A percentile compares a stretch with the other conserved stretches of the same genome.
Conservation (phyloP, 805 yeast species). For the Kluyveromyces nonfermentans region DNA sequence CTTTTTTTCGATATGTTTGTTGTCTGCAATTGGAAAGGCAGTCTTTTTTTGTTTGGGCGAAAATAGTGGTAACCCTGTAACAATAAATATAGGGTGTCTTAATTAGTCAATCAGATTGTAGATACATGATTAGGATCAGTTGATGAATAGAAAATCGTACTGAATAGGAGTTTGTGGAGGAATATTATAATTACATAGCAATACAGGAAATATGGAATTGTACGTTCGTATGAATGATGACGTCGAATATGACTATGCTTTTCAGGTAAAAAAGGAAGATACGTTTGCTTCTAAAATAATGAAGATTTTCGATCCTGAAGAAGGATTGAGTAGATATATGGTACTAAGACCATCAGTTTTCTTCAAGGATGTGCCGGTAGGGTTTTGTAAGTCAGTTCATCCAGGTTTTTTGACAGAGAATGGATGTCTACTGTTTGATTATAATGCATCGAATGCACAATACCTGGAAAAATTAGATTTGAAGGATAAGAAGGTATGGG, state of each 20-base stretch:
- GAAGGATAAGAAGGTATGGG: constrained; percentile 42
- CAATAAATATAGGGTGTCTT: too few species aligned
- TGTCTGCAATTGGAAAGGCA: too few species aligned
- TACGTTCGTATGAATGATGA: constrained; percentile 82
- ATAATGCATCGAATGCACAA: constrained; percentile 42
- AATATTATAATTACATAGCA: not conserved
- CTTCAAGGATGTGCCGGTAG: constrained; percentile 53
- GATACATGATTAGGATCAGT: too few species aligned
- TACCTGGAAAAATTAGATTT: constrained; percentile 39
- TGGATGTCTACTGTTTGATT: constrained; percentile 67
- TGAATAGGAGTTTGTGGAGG: not conserved
- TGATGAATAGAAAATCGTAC: too few species aligned
- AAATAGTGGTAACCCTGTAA: too few species aligned
- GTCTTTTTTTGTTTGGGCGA: too few species aligned
- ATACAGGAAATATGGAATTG: constrained; percentile 21
- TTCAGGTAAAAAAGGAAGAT: constrained; percentile 53
- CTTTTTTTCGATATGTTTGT: too few species aligned
- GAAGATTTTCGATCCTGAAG: constrained; percentile 39
- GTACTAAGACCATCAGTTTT: constrained; percentile 74
- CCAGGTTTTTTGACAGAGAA: constrained; percentile 72
- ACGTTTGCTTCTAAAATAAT: constrained; percentile 50
- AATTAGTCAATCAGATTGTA: too few species aligned
- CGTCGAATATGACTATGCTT: constrained; percentile 80
- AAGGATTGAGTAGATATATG: constrained; percentile 43
- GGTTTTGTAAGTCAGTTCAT: constrained; percentile 50